Evolutionary conservation across 768 basidiomycete genomes (phyloP).

Genomic region (Gautieria morchelliformis): DNA sequence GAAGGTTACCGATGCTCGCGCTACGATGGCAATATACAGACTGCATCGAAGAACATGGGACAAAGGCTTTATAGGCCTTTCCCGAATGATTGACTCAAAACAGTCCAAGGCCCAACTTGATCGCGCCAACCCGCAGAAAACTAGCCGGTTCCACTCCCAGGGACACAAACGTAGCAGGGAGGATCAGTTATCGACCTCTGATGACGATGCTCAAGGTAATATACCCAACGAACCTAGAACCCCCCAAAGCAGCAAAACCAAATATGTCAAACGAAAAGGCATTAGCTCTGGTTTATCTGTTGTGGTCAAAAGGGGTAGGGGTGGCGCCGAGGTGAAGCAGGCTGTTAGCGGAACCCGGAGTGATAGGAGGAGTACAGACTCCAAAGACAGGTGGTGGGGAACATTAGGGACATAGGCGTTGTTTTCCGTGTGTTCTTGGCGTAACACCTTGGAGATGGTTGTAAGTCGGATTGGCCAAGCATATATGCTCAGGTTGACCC

Average conservation of each 20-base stretch:
- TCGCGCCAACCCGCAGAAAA: neutral
- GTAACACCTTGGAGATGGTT: no score
- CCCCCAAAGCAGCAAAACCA: neutral
- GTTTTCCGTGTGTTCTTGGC: neutral
- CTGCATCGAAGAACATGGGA: constrained; percentile 82
- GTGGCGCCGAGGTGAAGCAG: neutral
- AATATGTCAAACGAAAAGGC: constrained; percentile 33
- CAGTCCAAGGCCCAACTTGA: constrained; percentile 9
- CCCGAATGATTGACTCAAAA: constrained; percentile 7
- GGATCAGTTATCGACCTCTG: constrained; percentile 9
- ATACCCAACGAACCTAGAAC: neutral
- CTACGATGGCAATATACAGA: constrained; percentile 90
- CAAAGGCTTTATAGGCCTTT: constrained; percentile 29
- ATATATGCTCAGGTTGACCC: no score
- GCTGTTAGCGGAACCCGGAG: neutral
- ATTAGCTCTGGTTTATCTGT: constrained; percentile 56
- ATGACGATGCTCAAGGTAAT: neutral
- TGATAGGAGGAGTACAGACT: neutral
- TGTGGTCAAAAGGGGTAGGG: constrained; percentile 27
- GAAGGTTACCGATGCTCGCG: constrained; percentile 87
- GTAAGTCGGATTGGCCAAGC: no score
- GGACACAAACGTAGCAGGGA: constrained; percentile 10
- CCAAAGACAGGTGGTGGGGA: constrained; percentile 1
- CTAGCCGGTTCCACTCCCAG: constrained; percentile 8
- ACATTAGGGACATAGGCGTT: constrained; percentile 1